Conservation (phyloP, 768 basidiomycete species). For the Coprinellus aureogranulatus region DNA sequence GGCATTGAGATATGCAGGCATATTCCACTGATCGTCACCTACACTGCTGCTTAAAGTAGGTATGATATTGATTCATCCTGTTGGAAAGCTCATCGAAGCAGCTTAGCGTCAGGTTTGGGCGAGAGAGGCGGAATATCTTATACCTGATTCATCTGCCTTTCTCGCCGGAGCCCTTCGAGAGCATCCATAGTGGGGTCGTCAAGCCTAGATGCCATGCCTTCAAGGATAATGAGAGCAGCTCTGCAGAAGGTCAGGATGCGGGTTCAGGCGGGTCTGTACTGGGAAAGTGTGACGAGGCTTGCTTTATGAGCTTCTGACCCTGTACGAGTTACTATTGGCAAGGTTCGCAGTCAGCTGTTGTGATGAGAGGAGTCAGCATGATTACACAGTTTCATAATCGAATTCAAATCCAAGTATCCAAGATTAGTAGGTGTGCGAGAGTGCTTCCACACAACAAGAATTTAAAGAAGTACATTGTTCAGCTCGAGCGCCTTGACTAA, state of each 20-base stretch:
- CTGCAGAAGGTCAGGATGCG: not conserved
- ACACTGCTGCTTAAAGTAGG: constrained; percentile 51
- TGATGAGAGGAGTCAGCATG: not conserved
- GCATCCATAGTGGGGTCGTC: not conserved
- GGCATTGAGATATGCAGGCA: too few relatives aligned
- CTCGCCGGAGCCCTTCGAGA: not conserved
- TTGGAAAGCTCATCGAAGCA: constrained; percentile 22
- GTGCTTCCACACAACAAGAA: too few relatives aligned
- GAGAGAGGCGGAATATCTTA: too few relatives aligned
- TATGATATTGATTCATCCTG: constrained; percentile 37
- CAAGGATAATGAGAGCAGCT: not conserved
- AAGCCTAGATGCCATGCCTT: not conserved
- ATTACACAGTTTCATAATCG: not conserved
- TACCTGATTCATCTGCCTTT: not conserved
- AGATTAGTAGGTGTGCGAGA: too few relatives aligned
- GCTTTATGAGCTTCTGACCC: too few relatives aligned
- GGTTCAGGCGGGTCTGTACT: not conserved
- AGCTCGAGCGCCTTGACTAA: too few relatives aligned
- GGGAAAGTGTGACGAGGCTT: too few relatives aligned
- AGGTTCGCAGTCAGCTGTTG: not conserved
- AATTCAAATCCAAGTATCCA: too few relatives aligned
- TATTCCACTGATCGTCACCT: constrained; percentile 14
- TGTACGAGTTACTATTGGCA: not conserved
- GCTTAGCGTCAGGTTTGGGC: not conserved
- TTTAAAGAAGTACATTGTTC: too few relatives aligned